Conservation (phyloP, 1,284 basidiomycete genomes). For the Peniophora sp. region DNA sequence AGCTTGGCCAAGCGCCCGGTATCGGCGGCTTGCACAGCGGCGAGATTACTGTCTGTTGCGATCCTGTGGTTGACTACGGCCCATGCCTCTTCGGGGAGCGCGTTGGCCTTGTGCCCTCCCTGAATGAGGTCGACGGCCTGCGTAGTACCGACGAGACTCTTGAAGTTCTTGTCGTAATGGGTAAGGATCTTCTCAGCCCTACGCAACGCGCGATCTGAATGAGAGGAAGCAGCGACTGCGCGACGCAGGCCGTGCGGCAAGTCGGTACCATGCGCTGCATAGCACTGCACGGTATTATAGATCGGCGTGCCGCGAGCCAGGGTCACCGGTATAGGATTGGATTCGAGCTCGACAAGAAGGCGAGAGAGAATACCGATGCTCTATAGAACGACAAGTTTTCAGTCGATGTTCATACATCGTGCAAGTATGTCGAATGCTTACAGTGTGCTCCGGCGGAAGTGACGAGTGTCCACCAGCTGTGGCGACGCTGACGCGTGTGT, state of each 20-base stretch:
- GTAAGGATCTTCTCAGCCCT: constrained; percentile 33
- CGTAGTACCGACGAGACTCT: constrained; percentile 40
- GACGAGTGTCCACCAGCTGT: constrained; percentile 65
- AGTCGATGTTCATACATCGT: neutral
- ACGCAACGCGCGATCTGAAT: constrained; percentile 32
- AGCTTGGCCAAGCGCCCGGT: constrained; percentile 31
- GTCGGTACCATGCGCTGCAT: constrained; percentile 36
- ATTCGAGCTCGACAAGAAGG: constrained; percentile 44
- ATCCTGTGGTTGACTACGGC: constrained; percentile 49
- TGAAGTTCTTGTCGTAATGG: constrained; percentile 16
- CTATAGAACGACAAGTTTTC: constrained; percentile 14
- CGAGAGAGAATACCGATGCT: constrained; percentile 49
- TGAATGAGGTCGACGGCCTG: constrained; percentile 53
- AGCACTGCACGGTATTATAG: constrained; percentile 34
- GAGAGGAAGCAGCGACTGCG: constrained; percentile 26
- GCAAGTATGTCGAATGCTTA: constrained; percentile 14
- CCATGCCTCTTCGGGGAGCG: constrained; percentile 45
- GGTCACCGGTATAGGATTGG: constrained; percentile 30
- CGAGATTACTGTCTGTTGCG: constrained; percentile 35
- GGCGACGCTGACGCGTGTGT: constrained; percentile 44
- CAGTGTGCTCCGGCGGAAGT: constrained; percentile 49
- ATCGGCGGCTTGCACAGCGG: constrained; percentile 32
- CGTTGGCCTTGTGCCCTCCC: constrained; percentile 58
- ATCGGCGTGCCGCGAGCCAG: constrained; percentile 35
- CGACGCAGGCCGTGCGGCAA: constrained; percentile 29